These are phyloP conservation scores for Dalechampia spathulata DNA, from an alignment of 441 rosid genomes.

Conservation along the genomic window DNA sequence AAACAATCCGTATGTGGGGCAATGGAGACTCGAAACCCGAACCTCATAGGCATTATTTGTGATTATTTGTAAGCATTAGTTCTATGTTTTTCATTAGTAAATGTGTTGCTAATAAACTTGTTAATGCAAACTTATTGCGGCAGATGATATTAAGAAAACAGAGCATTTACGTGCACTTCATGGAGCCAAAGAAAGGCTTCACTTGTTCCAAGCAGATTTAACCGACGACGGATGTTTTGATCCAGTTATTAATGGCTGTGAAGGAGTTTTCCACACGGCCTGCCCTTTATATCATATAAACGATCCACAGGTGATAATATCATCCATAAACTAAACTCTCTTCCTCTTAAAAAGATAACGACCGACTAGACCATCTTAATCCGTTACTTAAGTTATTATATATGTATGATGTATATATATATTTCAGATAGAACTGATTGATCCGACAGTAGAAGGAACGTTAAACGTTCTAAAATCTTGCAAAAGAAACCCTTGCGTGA, in stretches of 20 bases:
- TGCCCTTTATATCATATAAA: constrained; percentile 11
- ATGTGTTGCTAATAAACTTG: too few relatives aligned
- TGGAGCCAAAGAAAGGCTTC: constrained; percentile 41
- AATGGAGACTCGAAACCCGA: too few relatives aligned
- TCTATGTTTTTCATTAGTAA: too few relatives aligned
- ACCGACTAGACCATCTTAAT: too few relatives aligned
- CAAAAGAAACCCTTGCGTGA: constrained; percentile 32
- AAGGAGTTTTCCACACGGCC: constrained; percentile 27
- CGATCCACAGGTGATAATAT: constrained; percentile 19
- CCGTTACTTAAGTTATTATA: neutral
- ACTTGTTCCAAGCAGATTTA: constrained; percentile 29
- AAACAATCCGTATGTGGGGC: too few relatives aligned
- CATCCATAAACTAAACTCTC: too few relatives aligned
- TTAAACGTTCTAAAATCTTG: constrained; percentile 45
- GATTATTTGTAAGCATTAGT: too few relatives aligned
- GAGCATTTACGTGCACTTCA: constrained; percentile 28
- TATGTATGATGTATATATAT: neutral
- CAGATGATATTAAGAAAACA: constrained; percentile 34
- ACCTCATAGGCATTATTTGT: too few relatives aligned
- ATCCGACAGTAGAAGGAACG: constrained; percentile 61
- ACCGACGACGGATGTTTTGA: constrained; percentile 25
- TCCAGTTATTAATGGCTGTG: constrained; percentile 17
- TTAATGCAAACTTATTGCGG: too few relatives aligned
- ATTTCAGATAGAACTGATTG: constrained; percentile 37
- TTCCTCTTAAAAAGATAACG: too few relatives aligned